Percentiles rank a stretch among this genome's conserved stretches.
phyloP scores from a whole-genome alignment of 164 flowering plant species.

The Umbellularia californica region DNA sequence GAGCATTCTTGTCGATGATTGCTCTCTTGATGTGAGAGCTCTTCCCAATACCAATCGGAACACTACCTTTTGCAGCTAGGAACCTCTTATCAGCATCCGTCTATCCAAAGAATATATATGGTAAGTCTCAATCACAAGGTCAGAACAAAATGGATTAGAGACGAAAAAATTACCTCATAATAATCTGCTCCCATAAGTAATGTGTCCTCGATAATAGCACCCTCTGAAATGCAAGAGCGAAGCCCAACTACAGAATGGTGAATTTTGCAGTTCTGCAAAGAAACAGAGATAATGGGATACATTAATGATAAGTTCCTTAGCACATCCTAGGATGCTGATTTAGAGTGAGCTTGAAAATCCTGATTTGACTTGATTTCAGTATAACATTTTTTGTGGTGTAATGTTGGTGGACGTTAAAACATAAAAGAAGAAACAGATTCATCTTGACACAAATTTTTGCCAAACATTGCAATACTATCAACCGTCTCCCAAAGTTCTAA shows the following conservation, averaged over 20 bases:
- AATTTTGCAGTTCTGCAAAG: slow-evolving; percentile 80
- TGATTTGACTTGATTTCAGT: background rate
- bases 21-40: slow-evolving; percentile 90
- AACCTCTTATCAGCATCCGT: slow-evolving; percentile 82
- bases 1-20: slow-evolving; percentile 97
- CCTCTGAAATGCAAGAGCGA: slow-evolving; percentile 91
- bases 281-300: background rate
- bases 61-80: slow-evolving; percentile 82
- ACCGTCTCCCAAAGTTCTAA: background rate
- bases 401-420: background rate
- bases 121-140: background rate
- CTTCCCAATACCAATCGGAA: slow-evolving; percentile 91
- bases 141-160: background rate
- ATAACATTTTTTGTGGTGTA: background rate
- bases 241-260: slow-evolving; percentile 95
- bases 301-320: background rate
- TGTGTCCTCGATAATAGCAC: slow-evolving; percentile 90
- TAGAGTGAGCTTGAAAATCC: background rate
- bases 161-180: slow-evolving; percentile 58
- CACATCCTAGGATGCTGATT: background rate
- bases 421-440: background rate
- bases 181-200: slow-evolving; percentile 96
- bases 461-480: background rate
- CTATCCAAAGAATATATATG: slow-evolving; percentile 30
- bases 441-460: background rate